phyloP scores from a whole-genome alignment of 176 grass and related monocot genomes.

The Oryza punctata region DNA sequence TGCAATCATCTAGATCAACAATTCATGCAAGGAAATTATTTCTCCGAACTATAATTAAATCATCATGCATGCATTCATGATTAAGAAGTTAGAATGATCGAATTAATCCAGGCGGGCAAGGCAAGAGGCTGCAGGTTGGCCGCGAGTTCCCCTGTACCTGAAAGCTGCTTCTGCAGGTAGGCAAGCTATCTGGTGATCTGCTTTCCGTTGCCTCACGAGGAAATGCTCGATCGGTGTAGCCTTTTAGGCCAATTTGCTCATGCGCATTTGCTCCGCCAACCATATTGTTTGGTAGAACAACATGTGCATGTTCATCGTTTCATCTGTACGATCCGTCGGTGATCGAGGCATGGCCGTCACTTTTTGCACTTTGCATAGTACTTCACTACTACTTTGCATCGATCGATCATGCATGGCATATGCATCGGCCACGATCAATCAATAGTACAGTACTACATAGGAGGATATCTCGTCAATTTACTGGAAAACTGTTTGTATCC shows the following conservation, averaged over 20 bases:
- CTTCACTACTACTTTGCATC: too few species aligned
- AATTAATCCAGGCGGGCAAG: neutral
- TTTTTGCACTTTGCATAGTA: neutral
- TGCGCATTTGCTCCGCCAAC: neutral
- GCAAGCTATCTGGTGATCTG: neutral
- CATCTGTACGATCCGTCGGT: neutral
- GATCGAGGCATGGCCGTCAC: neutral
- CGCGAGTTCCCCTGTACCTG: neutral
- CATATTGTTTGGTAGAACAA: neutral
- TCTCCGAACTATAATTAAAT: neutral
- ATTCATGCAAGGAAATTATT: too few species aligned
- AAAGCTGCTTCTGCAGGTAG: neutral
- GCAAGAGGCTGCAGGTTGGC: neutral
- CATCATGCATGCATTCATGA: neutral
- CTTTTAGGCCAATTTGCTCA: neutral
- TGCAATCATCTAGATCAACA: too few species aligned
- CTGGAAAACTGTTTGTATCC: too few species aligned
- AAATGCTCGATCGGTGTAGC: neutral
- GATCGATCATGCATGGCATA: neutral
- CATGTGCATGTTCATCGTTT: neutral
- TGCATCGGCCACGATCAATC: neutral
- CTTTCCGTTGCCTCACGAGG: neutral
- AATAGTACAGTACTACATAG: neutral
- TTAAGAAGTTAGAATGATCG: too few species aligned
- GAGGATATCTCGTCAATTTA: neutral